A percentile compares a stretch with the other conserved stretches of the same genome.
phyloP scores from a whole-genome alignment of 129 eudicot genomes.

The Pseudognaphalium luteoalbum region DNA sequence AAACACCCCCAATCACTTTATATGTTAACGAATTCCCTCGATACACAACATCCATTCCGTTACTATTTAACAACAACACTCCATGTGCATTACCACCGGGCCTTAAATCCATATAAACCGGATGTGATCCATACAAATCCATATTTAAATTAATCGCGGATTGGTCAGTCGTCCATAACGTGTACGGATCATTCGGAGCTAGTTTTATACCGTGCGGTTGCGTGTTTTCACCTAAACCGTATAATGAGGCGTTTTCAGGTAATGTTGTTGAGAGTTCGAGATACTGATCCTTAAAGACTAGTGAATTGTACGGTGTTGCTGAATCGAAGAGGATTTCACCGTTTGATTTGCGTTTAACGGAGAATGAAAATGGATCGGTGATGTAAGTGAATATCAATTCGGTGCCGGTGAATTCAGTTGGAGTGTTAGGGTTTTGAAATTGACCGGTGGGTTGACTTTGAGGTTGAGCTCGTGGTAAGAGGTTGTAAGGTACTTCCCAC shows the following conservation, averaged over 20 bases:
- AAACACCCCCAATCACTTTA: slow-evolving; percentile 94
- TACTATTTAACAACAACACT: slow-evolving; percentile 82
- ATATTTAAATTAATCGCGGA: slow-evolving; percentile 82
- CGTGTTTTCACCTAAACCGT: slow-evolving; percentile 92
- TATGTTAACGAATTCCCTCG: slow-evolving; percentile 80
- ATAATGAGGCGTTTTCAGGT: slow-evolving; percentile 74
- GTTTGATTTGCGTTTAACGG: slow-evolving; percentile 71
- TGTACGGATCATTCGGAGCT: slow-evolving; percentile 87
- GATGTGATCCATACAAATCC: slow-evolving; percentile 94
- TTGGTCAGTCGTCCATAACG: slow-evolving; percentile 73
- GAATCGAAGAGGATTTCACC: slow-evolving; percentile 79
- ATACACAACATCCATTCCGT: slow-evolving; percentile 95
- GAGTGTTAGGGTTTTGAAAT: slow-evolving; percentile 35
- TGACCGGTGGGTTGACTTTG: slow-evolving; percentile 36
- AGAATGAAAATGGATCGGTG: slow-evolving; percentile 72
- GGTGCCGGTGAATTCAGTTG: slow-evolving; percentile 43
- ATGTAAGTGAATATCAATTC: slow-evolving; percentile 64
- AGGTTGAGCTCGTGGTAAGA: slow-evolving; percentile 73
- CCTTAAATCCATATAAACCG: slow-evolving; percentile 96
- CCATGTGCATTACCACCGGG: slow-evolving; percentile 65
- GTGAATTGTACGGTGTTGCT: slow-evolving; percentile 42
- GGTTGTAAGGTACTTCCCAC: slow-evolving; percentile 94
- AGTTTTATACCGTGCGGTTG: slow-evolving; percentile 90
- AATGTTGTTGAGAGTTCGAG: slow-evolving; percentile 74
- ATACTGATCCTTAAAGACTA: slow-evolving; percentile 92